phyloP scores from a whole-genome alignment of 2,329 filamentous ascomycete species.

The Aureobasidium pullulans region DNA sequence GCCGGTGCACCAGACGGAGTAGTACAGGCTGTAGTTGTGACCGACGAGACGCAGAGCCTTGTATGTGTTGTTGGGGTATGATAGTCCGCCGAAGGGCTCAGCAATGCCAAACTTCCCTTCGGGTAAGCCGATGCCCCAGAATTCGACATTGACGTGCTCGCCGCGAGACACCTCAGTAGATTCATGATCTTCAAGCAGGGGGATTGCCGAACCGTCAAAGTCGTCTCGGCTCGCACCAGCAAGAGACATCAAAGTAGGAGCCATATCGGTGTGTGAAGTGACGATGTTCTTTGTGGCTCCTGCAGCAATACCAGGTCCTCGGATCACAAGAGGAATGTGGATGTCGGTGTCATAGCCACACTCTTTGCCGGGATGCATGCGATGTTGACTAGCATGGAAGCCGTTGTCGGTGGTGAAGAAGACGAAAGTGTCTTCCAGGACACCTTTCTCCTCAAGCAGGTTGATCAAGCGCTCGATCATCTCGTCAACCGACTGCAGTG shows the following conservation, averaged over 20 bases:
- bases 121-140: slow-evolving; percentile 32
- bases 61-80: slow-evolving; percentile 24
- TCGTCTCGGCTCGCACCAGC: slow-evolving; percentile 37
- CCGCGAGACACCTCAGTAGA: slow-evolving; percentile 26
- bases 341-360: slow-evolving; percentile 55
- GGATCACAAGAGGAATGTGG: slow-evolving; percentile 52
- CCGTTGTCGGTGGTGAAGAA: slow-evolving; percentile 57
- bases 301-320: slow-evolving; percentile 48
- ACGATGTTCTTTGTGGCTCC: slow-evolving; percentile 39
- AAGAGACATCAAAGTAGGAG: slow-evolving; percentile 49
- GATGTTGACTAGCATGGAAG: slow-evolving; percentile 54
- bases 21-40: slow-evolving; percentile 51
- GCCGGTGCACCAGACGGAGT: slow-evolving; percentile 62
- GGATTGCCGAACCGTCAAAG: slow-evolving; percentile 52
- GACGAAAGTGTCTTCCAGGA: slow-evolving; percentile 46
- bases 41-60: slow-evolving; percentile 24
- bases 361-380: slow-evolving; percentile 51
- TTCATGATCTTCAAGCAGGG: slow-evolving; percentile 20
- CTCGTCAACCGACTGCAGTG: slow-evolving; percentile 51
- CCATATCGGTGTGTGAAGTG: slow-evolving; percentile 58
- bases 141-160: slow-evolving; percentile 41
- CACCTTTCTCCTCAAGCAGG: slow-evolving; percentile 32
- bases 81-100: slow-evolving; percentile 11
- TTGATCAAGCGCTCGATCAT: slow-evolving; percentile 43
- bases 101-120: slow-evolving; percentile 25